phyloP scores from a whole-genome alignment of 73 alveolate genomes.

The Paramecium sonneborni region DNA sequence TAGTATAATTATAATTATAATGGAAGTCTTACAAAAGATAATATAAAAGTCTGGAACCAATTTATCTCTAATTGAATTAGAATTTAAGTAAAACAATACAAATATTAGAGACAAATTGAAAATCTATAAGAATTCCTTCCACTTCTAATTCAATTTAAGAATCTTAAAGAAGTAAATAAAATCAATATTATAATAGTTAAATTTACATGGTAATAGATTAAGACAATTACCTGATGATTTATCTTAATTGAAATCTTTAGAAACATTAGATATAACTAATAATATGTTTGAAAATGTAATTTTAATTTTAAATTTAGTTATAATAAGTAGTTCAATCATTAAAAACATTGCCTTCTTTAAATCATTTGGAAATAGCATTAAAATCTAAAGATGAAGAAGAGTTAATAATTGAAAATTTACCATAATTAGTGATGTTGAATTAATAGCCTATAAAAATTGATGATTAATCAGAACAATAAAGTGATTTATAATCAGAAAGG shows the following conservation, averaged over 20 bases:
- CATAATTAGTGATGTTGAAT: conserved; percentile 73
- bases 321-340: conserved; percentile 69
- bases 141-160: conserved; percentile 69
- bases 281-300: conserved; percentile 71
- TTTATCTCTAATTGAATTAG: not conserved
- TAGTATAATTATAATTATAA: not conserved
- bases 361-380: conserved; percentile 71
- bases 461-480: conserved; percentile 56
- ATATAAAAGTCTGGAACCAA: conserved; percentile 10
- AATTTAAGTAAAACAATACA: not conserved
- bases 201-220: conserved; percentile 75
- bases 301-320: conserved; percentile 19
- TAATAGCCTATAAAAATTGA: conserved; percentile 77
- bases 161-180: conserved; percentile 68
- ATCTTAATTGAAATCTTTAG: conserved; percentile 60
- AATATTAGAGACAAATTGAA: conserved; percentile 58
- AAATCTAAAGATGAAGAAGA: conserved; percentile 80
- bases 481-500: conserved; percentile 55
- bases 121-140: conserved; percentile 73
- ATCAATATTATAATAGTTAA: conserved; percentile 18
- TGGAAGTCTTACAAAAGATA: conserved; percentile 13
- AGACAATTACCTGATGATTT: conserved; percentile 75
- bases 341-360: conserved; percentile 73
- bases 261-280: conserved; percentile 76
- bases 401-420: conserved; percentile 69